Evolutionary conservation across 345 rosid genomes (phyloP).

Genomic region (Ailanthus altissimus): DNA sequence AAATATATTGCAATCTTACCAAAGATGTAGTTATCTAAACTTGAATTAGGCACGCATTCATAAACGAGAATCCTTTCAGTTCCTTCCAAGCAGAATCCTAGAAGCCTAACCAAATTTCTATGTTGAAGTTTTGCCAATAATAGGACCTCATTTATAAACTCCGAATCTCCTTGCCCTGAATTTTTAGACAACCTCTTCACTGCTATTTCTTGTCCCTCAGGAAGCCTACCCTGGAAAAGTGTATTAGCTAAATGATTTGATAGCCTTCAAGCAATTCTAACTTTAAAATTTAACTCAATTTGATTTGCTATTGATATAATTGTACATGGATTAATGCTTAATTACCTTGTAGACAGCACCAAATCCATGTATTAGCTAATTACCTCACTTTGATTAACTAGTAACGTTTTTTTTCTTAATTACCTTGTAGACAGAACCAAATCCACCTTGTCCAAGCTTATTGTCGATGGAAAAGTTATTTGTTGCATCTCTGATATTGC

Average conservation of each 20-base stretch:
- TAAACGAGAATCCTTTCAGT: slow-evolving; percentile 45
- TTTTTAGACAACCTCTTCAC: slow-evolving; percentile 45
- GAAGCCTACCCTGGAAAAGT: slow-evolving; percentile 40
- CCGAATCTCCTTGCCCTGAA: slow-evolving; percentile 47
- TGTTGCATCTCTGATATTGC: slow-evolving; percentile 44
- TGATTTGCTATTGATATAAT: neutral
- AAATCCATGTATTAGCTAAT: too few species aligned
- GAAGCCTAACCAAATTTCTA: slow-evolving; percentile 42
- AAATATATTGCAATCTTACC: slow-evolving; percentile 23
- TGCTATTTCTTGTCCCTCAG: slow-evolving; percentile 39
- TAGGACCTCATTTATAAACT: slow-evolving; percentile 49
- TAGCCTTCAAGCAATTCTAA: neutral
- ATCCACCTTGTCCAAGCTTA: slow-evolving; percentile 63
- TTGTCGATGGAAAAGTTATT: slow-evolving; percentile 40
- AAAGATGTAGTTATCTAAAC: slow-evolving; percentile 45
- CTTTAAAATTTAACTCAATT: neutral
- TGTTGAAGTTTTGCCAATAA: slow-evolving; percentile 55
- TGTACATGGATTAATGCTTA: neutral
- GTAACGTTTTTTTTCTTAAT: too few species aligned
- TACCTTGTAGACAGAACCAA: slow-evolving; percentile 58
- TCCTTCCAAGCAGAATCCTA: slow-evolving; percentile 42
- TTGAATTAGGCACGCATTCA: slow-evolving; percentile 44
- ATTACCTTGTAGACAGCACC: slow-evolving; percentile 56
- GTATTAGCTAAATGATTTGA: neutral
- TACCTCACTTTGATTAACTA: too few species aligned